phyloP scores from a whole-genome alignment of 2,329 filamentous ascomycete species.

The Calonectria hongkongensis region DNA sequence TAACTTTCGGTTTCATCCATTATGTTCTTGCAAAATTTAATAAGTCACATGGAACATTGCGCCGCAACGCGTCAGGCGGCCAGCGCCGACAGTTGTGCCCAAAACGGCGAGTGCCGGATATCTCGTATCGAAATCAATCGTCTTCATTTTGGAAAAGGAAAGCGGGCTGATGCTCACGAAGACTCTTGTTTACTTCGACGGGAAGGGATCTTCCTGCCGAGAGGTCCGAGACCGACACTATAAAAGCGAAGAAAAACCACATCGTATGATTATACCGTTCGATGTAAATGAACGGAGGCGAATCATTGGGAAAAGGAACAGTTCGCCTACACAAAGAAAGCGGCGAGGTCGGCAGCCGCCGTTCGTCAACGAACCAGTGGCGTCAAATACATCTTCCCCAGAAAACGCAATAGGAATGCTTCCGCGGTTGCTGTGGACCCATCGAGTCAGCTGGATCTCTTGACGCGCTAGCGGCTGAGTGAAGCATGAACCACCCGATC shows the following conservation, averaged over 20 bases:
- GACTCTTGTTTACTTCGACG: no score
- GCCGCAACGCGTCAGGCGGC: not conserved
- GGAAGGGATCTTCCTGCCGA: not conserved
- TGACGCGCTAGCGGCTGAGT: conserved; percentile 5
- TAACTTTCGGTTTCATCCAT: no score
- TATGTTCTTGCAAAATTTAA: no score
- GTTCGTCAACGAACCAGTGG: not conserved
- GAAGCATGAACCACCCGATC: conserved; percentile 9
- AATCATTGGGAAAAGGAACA: no score
- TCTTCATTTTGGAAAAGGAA: not conserved
- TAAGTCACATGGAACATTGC: not conserved
- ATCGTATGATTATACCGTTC: conserved; percentile 4
- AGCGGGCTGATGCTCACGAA: not conserved
- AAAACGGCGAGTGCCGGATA: not conserved
- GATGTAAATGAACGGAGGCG: not conserved
- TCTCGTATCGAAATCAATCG: no score
- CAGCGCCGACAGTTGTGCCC: not conserved
- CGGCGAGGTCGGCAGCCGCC: not conserved
- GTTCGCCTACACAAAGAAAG: no score
- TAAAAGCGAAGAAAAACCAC: not conserved
- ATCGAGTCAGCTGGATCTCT: not conserved
- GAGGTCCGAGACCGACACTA: not conserved
- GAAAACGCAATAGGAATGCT: conserved; percentile 2
- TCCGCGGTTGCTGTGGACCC: not conserved
- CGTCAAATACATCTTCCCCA: not conserved